A percentile compares a stretch with the other conserved stretches of the same genome.
These are phyloP conservation scores for Russula foetens DNA, from an alignment of 768 basidiomycete genomes.

Conservation along the genomic window DNA sequence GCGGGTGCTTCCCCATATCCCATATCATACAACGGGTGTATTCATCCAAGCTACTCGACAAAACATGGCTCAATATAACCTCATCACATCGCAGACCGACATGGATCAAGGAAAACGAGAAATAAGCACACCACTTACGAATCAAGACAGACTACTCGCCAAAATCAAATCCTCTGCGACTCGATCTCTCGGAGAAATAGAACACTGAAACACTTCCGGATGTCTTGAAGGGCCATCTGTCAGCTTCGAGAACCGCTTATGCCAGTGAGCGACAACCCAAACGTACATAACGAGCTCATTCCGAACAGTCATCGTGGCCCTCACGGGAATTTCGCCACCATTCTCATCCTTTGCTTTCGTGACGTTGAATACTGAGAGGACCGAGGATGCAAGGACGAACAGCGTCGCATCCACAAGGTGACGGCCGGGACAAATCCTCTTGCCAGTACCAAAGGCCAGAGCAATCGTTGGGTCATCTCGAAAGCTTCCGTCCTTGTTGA, in stretches of 20 bases:
- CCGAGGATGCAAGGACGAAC: slow-evolving; percentile 11
- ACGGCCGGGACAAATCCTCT: slow-evolving; percentile 20
- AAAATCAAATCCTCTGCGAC: slow-evolving; percentile 3
- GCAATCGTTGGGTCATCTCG: slow-evolving; percentile 2
- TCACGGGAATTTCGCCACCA: slow-evolving; percentile 6
- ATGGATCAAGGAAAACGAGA: too few species aligned
- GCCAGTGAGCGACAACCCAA: too few species aligned
- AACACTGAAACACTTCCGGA: slow-evolving; percentile 8
- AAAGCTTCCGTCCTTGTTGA: slow-evolving; percentile 9
- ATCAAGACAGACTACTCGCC: not conserved
- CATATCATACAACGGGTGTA: too few species aligned
- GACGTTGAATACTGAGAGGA: slow-evolving; percentile 11
- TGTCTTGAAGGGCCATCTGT: not conserved
- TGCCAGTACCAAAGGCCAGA: slow-evolving; percentile 8
- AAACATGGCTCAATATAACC: too few species aligned
- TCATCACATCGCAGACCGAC: too few species aligned
- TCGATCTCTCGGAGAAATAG: slow-evolving; percentile 8
- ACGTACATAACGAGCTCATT: not conserved
- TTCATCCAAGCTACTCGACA: too few species aligned
- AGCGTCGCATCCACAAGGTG: slow-evolving; percentile 20
- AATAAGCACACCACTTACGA: too few species aligned
- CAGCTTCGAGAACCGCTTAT: not conserved
- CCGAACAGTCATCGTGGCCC: not conserved
- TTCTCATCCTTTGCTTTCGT: slow-evolving; percentile 14
- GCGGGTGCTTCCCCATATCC: too few species aligned